Evolutionary conservation across 208 protist genomes (phyloP), one percentile per base, ranked within the genome.

Genomic region (Angomonas ambiguus): DNA sequence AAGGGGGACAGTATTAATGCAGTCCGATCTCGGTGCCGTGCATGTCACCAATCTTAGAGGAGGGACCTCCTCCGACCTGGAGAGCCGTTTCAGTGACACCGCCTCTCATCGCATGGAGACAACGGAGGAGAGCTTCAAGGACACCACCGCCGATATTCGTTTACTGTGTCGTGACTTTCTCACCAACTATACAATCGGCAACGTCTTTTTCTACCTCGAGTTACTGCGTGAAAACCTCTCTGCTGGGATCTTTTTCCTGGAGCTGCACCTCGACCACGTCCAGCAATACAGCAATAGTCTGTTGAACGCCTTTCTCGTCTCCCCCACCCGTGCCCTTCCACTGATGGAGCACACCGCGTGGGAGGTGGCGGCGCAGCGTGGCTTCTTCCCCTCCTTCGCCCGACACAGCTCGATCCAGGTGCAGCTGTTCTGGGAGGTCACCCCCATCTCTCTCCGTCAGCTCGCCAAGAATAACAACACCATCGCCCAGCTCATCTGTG

Each of bases 351-450:
- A 91, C 65, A 90, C 81, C 3, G 57, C 89, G 10, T 86, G 79
- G 76, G 88, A 96, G 68, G 60, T 95, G 5, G 90, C 92, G 33
- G 71, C 76, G 58, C 76, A 90, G 66, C 81, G 77, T 0, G 74
- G 83, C 51, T 68, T 96, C 18, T 90, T 93, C 55, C 78, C 82
- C 8, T n/a, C 72, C 25, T 72, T 82, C 64, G 64, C 75, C 18
- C 77, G 82, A 25, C 77, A 88, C 53, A 84, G 76, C 53, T 87
- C 80, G 2, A 84, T 97, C 57, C 92, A 97, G 65, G 74, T 96
- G 22, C 92, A 97, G 76, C 61, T 95, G 2, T 94, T 87, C 72
- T 97, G 92, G 90, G 82, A 74, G 3, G 80, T 93, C 27, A 78
- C 81, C 31, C 87, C 90, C 27, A 82, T 83, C 60, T 62, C 82